Base-by-base conservation (phyloP, 164 flowering plant species). In the Warburgia ugandensis region DNA sequence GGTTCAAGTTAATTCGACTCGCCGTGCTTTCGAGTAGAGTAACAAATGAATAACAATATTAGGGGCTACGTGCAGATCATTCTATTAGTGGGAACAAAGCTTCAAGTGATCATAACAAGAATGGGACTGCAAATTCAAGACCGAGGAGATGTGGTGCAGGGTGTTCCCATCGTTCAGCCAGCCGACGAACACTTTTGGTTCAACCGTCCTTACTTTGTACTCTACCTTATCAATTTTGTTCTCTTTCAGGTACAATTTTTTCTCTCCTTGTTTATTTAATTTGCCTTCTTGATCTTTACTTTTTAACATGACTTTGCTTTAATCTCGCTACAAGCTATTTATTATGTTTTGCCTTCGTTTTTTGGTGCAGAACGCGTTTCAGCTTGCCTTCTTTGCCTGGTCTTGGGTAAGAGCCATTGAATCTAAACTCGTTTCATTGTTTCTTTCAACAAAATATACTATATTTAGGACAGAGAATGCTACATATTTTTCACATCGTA, bases 111-210 rank as follows among this genome's bases (percentile, higher is more conserved):
- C 9, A 80, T 90, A 58, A 80, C 95, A 4, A 77, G 80, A 40
- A 83, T 90, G 95, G 97, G 76, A 5, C 50, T 81, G 1, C 56
- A 73, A 52, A 84, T 90, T 49, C 86, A 77, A 64, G 88, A 81
- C n/a, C 72, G 80, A 37, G 88, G 84, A n/a, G 83, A 77, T 31
- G 83, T 90, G 2, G 81, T 84, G 29, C 73, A 75, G 46, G 97
- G 97, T 0, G 70, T 63, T 0, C 94, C 83, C 0, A 71, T 77
- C 5, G 97, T 90, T 47, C 59, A 84, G 62, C 90, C 77, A 0
- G 76, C 80, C 0, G 90, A 90, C 52, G 65, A 82, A 39, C 85
- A 75, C 32, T 90, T 90, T 60, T 90, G 97, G 97, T 90, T 90
- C 71, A 75, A 69, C 36, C 71, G 80, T 14, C 97, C 97, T 6